Evolutionary conservation across 2,329 filamentous ascomycete genomes (phyloP), one percentile per base, ranked within the genome.

Genomic region (Rugonectria rugulosa): DNA sequence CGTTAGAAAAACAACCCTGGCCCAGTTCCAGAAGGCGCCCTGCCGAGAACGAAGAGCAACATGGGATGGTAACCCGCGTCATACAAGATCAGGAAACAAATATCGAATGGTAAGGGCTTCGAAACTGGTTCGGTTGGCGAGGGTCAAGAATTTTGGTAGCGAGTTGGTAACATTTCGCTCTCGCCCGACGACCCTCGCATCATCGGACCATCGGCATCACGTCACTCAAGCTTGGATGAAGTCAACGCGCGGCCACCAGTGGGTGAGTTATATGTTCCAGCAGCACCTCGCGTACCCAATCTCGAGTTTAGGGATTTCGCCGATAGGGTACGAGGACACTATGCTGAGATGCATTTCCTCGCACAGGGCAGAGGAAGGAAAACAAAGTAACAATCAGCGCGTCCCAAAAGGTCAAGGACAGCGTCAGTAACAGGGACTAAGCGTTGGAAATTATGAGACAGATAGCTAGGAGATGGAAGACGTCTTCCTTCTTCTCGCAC

Each of bases 401-500:
- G 24, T 12, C 19, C 9, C 23, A 38, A 11, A 20, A 29, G 19
- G 12, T 38, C 29, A 26, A 26, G 17, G 17, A 26, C 32, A 20
- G 9, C 9, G 40, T 23, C 19, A 31, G 34, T 27, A 21, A 20
- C 37, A 11, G 31, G 40, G 26, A 14, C 32, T n/a, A 36, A 49
- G 27, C 11, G 26, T 26, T 37, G 38, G 14, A 29, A n/a, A 53
- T 45, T 45, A 45, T 32, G 34, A 27, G 27, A 24, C 34, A 34
- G 15, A 23, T 23, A 31, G 20, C 41, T 11, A 26, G 37, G 37
- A 4, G 24, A 40, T 37, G 21, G 21, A 42, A 43, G 32, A 29
- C n/a, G 46, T 11, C 46, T 31, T 14, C 21, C 29, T 41, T 42
- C 29, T 34, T 42, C 29, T 21, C 14, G 31, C 37, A 53, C 37